These are phyloP conservation scores for Solanum chmielewskii DNA, from an alignment of 257 asterid genomes.

Conservation along the genomic window DNA sequence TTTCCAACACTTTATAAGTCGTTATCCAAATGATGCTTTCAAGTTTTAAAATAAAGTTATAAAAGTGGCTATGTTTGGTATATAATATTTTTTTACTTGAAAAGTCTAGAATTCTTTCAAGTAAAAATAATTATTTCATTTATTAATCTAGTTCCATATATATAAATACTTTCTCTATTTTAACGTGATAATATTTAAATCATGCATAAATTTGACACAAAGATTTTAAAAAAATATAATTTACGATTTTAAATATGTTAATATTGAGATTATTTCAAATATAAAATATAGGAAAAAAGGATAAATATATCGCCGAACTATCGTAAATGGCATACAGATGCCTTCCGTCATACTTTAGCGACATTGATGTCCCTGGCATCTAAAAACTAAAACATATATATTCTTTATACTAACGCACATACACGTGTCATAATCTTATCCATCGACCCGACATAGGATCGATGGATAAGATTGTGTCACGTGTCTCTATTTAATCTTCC, in stretches of 20 bases:
- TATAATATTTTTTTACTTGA: background rate
- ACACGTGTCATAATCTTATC: no score
- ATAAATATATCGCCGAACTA: no score
- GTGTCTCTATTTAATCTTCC: no score
- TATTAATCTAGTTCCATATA: background rate
- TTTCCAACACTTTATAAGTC: background rate
- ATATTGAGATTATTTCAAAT: background rate
- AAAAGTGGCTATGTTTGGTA: background rate
- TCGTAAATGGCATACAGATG: no score
- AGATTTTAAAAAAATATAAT: no score
- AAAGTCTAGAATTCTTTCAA: background rate
- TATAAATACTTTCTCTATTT: background rate
- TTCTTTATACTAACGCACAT: no score
- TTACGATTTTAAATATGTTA: background rate
- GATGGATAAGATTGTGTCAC: no score
- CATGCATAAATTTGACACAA: background rate
- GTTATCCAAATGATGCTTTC: background rate
- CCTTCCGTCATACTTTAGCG: no score
- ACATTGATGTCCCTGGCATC: fast-evolving
- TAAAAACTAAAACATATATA: no score
- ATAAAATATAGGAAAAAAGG: fast-evolving
- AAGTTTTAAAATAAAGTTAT: background rate
- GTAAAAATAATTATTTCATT: background rate
- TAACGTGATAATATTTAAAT: no score
- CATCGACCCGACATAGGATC: no score